These are phyloP conservation scores for Aspergillus fischeri DNA, from an alignment of 2,329 filamentous ascomycete species.

Conservation along the genomic window DNA sequence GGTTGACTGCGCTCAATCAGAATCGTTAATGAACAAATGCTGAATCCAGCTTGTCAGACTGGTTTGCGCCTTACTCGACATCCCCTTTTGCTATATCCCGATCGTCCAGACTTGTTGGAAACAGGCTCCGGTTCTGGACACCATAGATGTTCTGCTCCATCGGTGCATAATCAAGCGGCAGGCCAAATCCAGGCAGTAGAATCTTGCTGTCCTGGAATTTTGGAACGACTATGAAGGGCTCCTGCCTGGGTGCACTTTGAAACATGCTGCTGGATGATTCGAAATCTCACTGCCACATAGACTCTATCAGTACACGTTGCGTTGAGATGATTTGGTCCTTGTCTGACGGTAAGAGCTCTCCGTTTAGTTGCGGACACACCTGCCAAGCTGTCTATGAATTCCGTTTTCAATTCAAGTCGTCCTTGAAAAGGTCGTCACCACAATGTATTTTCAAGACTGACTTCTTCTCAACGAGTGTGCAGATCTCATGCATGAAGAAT, in stretches of 20 bases:
- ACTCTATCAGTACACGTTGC: not conserved
- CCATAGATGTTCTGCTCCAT: constrained; percentile 25
- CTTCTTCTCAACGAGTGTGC: not conserved
- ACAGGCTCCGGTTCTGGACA: constrained; percentile 25
- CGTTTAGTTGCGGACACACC: not conserved
- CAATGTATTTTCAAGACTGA: not conserved
- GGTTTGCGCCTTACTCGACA: constrained; percentile 19
- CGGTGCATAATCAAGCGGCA: constrained; percentile 26
- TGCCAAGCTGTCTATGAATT: not conserved
- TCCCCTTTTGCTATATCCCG: constrained; percentile 27
- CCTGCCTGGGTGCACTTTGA: constrained; percentile 11
- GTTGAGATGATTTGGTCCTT: not conserved
- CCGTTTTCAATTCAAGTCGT: not conserved
- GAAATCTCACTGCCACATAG: not conserved
- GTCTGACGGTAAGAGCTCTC: not conserved
- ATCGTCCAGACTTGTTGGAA: constrained; percentile 31
- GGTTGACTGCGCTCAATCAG: constrained; percentile 17
- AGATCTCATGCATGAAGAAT: not conserved
- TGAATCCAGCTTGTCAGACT: not conserved
- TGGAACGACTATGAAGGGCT: constrained; percentile 4
- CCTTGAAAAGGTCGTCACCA: not conserved
- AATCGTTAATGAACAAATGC: not conserved
- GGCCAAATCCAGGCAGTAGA: constrained; percentile 31
- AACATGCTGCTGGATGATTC: constrained; percentile 14
- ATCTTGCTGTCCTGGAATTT: constrained; percentile 15